Evolutionary conservation across 2,329 filamentous ascomycete species (phyloP).

Genomic region (Xylariaceae sp.): DNA sequence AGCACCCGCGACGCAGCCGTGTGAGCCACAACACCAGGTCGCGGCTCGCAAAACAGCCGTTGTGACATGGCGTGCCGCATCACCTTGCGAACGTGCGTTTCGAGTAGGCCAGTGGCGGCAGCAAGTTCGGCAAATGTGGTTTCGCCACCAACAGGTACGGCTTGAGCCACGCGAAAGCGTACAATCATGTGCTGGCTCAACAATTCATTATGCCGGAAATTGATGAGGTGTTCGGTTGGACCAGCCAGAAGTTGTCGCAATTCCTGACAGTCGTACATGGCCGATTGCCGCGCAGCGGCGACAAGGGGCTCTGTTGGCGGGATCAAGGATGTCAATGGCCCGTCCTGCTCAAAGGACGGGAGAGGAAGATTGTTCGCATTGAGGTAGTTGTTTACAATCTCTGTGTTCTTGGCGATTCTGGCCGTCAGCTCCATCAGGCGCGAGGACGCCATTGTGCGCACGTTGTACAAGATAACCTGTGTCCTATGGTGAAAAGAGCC

Average conservation of each 20-base stretch:
- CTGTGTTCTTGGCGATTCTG: conserved; percentile 29
- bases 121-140: conserved; percentile 24
- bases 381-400: conserved; percentile 28
- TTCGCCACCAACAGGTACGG: conserved; percentile 24
- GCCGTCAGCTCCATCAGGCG: conserved; percentile 17
- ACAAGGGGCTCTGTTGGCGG: conserved; percentile 15
- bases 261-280: conserved; percentile 27
- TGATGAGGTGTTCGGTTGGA: conserved; percentile 27
- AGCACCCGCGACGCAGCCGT: conserved; percentile 31
- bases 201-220: conserved; percentile 21
- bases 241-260: conserved; percentile 29
- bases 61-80: conserved; percentile 27
- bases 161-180: conserved; percentile 23
- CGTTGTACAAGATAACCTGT: no score
- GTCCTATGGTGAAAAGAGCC: no score
- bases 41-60: conserved; percentile 42
- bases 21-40: conserved; percentile 30
- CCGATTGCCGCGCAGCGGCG: conserved; percentile 14
- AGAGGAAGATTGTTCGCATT: conserved; percentile 21
- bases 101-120: conserved; percentile 7
- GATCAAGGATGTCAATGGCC: conserved; percentile 11
- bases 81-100: conserved; percentile 11
- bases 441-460: conserved; percentile 16
- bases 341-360: conserved; percentile 28
- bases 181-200: conserved; percentile 15